Percentiles rank a stretch among this genome's conserved stretches.
phyloP scores from a whole-genome alignment of 257 asterid species.

The Knoxia roxburghii region DNA sequence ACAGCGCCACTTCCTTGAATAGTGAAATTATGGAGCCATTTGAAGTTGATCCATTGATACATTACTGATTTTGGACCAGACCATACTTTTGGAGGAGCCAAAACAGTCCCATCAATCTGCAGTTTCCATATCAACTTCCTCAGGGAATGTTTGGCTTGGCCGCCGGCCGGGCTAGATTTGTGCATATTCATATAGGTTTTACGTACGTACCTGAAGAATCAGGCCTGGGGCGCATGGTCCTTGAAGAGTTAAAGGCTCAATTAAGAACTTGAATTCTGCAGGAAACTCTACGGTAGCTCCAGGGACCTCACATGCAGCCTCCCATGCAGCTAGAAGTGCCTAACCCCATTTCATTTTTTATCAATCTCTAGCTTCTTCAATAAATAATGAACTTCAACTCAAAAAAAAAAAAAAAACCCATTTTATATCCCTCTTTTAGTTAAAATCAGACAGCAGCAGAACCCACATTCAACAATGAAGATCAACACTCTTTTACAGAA shows the following conservation, averaged over 20 bases:
- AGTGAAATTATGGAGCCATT: slow-evolving; percentile 64
- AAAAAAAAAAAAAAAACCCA: no score
- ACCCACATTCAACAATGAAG: no score
- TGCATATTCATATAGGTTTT: no score
- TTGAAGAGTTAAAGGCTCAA: slow-evolving; percentile 62
- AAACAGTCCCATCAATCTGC: slow-evolving; percentile 62
- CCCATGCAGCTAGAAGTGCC: slow-evolving; percentile 77
- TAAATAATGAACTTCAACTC: no score
- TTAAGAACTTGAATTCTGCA: slow-evolving; percentile 39
- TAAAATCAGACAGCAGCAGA: no score
- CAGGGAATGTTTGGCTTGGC: background rate
- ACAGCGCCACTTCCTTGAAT: slow-evolving; percentile 66
- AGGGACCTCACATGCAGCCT: slow-evolving; percentile 48
- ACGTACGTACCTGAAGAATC: slow-evolving; percentile 46
- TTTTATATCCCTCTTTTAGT: no score
- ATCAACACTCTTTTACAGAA: no score
- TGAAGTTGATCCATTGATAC: slow-evolving; percentile 75
- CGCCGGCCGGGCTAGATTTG: background rate
- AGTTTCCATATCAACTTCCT: background rate
- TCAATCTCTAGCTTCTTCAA: no score
- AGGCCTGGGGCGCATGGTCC: slow-evolving; percentile 79
- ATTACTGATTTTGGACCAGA: slow-evolving; percentile 61
- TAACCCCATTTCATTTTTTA: background rate
- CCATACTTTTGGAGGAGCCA: slow-evolving; percentile 57
- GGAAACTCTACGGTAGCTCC: slow-evolving; percentile 58